Evolutionary conservation across 768 basidiomycete species (phyloP).

Genomic region (Cyclocybe aegerita): DNA sequence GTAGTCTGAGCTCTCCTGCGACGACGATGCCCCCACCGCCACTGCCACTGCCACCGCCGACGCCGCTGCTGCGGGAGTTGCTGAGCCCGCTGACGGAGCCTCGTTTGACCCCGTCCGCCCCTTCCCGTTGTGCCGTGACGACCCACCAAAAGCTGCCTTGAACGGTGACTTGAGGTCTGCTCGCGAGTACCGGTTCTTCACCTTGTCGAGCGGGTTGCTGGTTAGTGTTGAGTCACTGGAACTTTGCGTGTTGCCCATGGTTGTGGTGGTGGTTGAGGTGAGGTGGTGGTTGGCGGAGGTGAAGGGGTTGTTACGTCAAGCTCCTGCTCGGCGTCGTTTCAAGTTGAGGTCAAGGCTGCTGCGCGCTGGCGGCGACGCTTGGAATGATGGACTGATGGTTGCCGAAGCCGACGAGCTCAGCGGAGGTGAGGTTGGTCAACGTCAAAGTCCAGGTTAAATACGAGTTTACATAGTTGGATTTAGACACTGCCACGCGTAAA

Average conservation of each 20-base stretch:
- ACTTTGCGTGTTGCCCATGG: too few species aligned
- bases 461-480: too few species aligned
- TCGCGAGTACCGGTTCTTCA: constrained; percentile 21
- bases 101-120: background rate
- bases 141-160: constrained; percentile 14
- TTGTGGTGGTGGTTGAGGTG: background rate
- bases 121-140: background rate
- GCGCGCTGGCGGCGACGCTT: too few species aligned
- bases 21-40: background rate
- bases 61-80: background rate
- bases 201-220: constrained; percentile 17
- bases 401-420: too few species aligned
- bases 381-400: too few species aligned
- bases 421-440: too few species aligned
- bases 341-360: too few species aligned
- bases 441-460: too few species aligned
- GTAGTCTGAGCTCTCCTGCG: constrained; percentile 13
- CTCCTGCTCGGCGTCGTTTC: too few species aligned
- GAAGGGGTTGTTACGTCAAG: too few species aligned
- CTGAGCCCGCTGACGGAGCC: background rate
- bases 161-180: constrained; percentile 19
- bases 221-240: background rate
- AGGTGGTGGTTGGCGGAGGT: too few species aligned
- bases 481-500: too few species aligned
- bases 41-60: background rate